phyloP scores from a whole-genome alignment of 768 basidiomycete genomes.

The Boletus bicolor region DNA sequence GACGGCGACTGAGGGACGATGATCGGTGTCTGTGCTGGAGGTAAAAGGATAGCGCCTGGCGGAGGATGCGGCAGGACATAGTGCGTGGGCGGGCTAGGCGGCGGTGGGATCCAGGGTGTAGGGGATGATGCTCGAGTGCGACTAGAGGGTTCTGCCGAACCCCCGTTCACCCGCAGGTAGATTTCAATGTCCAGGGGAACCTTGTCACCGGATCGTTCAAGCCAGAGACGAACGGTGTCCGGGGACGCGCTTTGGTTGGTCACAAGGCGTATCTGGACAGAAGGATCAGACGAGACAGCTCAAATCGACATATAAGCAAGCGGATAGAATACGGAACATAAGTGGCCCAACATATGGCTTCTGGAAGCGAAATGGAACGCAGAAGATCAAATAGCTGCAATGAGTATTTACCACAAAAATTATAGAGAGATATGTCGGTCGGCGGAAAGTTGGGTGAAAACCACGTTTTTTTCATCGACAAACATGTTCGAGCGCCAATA shows the following conservation, averaged over 20 bases:
- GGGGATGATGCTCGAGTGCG: slow-evolving; percentile 30
- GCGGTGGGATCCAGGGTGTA: slow-evolving; percentile 31
- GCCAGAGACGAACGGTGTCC: slow-evolving; percentile 79
- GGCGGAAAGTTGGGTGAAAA: background rate
- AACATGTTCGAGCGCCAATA: slow-evolving; percentile 18
- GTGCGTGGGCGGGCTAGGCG: slow-evolving; percentile 32
- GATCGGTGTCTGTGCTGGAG: slow-evolving; percentile 42
- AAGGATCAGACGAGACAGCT: background rate
- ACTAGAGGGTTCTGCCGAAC: slow-evolving; percentile 21
- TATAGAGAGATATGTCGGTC: background rate
- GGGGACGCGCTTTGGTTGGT: slow-evolving; percentile 69
- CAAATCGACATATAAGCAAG: background rate
- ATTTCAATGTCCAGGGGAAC: slow-evolving; percentile 81
- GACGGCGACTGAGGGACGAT: slow-evolving; percentile 45
- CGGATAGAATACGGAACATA: slow-evolving; percentile 2
- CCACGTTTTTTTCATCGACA: slow-evolving; percentile 18
- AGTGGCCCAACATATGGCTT: background rate
- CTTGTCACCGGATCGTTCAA: slow-evolving; percentile 69
- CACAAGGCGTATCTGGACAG: slow-evolving; percentile 62
- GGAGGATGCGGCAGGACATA: slow-evolving; percentile 37
- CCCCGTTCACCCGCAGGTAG: slow-evolving; percentile 53
- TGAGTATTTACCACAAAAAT: slow-evolving; percentile 2
- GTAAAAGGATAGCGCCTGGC: slow-evolving; percentile 30
- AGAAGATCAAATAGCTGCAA: background rate
- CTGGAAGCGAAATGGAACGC: background rate